Percentiles rank a stretch among this genome's conserved stretches.
Conservation (phyloP, 1,284 basidiomycete genomes). For the Boletus smithii region DNA sequence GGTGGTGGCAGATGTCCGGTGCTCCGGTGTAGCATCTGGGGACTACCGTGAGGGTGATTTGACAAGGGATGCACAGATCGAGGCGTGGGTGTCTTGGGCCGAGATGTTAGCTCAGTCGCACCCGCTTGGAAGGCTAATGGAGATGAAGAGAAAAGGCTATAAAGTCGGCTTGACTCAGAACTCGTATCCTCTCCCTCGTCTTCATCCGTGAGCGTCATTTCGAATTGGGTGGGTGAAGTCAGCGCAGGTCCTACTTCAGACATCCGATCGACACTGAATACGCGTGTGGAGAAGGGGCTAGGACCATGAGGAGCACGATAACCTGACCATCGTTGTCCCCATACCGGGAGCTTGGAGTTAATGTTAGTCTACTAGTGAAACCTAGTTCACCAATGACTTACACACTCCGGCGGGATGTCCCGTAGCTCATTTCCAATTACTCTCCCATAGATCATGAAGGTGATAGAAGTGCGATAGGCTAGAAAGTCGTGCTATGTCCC, state of each 20-base stretch:
- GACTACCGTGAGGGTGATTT: background rate
- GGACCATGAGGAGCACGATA: constrained; percentile 26
- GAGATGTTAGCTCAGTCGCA: background rate
- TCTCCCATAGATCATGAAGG: constrained; percentile 30
- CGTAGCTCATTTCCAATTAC: constrained; percentile 33
- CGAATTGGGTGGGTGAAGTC: constrained; percentile 31
- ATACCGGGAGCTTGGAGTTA: constrained; percentile 29
- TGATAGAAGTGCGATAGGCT: constrained; percentile 15
- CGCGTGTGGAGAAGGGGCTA: constrained; percentile 28
- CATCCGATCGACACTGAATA: constrained; percentile 24
- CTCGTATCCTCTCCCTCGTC: constrained; percentile 21
- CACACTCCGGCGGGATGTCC: constrained; percentile 30
- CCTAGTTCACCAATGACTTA: constrained; percentile 18
- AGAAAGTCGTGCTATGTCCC: constrained; percentile 13
- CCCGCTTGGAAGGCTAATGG: constrained; percentile 7
- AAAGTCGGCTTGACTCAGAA: constrained; percentile 17
- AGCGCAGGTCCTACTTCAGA: constrained; percentile 20
- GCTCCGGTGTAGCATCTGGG: background rate
- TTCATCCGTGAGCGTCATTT: constrained; percentile 18
- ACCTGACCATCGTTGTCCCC: constrained; percentile 34
- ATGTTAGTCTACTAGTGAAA: constrained; percentile 15
- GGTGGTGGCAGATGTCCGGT: constrained; percentile 2
- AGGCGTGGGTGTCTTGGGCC: background rate
- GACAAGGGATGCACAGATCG: constrained; percentile 4
- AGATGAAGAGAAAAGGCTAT: constrained; percentile 11